Evolutionary conservation across 177 flowering plant species (phyloP).

Genomic region (Vitis hybrid): DNA sequence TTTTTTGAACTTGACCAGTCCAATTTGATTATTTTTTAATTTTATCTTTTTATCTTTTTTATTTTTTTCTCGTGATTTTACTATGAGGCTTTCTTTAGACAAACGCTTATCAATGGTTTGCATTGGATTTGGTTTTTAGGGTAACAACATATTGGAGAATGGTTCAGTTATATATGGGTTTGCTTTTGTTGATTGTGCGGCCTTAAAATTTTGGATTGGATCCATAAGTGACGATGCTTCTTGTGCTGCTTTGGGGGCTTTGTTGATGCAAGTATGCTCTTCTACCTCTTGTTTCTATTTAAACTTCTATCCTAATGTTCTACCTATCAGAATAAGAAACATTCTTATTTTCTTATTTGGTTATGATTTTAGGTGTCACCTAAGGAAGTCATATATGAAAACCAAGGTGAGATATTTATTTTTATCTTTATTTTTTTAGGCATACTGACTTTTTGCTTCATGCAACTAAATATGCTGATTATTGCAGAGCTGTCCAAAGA

Average conservation of each 20-base stretch:
- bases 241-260: conserved; percentile 79
- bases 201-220: conserved; percentile 90
- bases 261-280: conserved; percentile 83
- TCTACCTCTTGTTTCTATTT: not conserved
- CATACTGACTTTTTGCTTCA: not conserved
- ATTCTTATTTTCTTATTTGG: conserved; percentile 2
- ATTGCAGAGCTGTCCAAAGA: conserved; percentile 80
- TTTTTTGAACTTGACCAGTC: too few species aligned
- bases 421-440: conserved; percentile 2
- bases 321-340: not conserved
- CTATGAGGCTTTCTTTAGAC: not conserved
- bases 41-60: not conserved
- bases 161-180: conserved; percentile 70
- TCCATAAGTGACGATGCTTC: conserved; percentile 83
- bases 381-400: conserved; percentile 80
- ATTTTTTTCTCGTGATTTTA: not conserved
- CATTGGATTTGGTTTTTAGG: conserved; percentile 34
- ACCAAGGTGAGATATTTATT: conserved; percentile 46
- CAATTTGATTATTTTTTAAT: not conserved
- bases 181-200: conserved; percentile 95
- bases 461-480: not conserved
- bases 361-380: conserved; percentile 73
- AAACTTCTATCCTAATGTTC: not conserved
- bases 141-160: conserved; percentile 34
- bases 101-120: not conserved